A percentile compares a stretch with the other conserved stretches of the same genome.
These are phyloP conservation scores for Calocybe indica DNA, from an alignment of 768 basidiomycete genomes.

Conservation along the genomic window DNA sequence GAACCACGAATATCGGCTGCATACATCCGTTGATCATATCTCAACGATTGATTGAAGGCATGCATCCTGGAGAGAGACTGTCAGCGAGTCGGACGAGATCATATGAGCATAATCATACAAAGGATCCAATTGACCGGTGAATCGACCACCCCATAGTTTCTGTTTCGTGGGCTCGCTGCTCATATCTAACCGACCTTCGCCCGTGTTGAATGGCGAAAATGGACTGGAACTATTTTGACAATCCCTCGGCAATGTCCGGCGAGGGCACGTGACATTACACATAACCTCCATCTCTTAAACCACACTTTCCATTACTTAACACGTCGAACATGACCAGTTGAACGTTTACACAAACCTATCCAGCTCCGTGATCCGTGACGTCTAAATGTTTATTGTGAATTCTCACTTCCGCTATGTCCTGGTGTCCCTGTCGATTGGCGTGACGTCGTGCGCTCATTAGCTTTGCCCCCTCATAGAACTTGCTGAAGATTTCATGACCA, in stretches of 20 bases:
- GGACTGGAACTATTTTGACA: too few species aligned
- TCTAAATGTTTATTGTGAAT: too few species aligned
- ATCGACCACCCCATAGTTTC: constrained; percentile 86
- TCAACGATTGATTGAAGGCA: constrained; percentile 93
- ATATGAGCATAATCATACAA: constrained; percentile 39
- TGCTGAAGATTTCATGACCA: constrained; percentile 17
- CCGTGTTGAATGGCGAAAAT: too few species aligned
- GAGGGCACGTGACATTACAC: too few species aligned
- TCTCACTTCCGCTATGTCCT: too few species aligned
- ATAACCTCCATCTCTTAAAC: too few species aligned
- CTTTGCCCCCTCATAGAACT: neutral
- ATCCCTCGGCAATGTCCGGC: too few species aligned
- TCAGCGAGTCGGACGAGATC: neutral
- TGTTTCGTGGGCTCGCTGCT: constrained; percentile 42
- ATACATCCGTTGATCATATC: constrained; percentile 93
- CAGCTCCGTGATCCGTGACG: too few species aligned
- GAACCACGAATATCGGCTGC: constrained; percentile 89
- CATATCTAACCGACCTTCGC: constrained; percentile 16
- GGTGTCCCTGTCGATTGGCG: too few species aligned
- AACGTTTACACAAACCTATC: too few species aligned
- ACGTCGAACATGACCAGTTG: too few species aligned
- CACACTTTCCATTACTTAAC: too few species aligned
- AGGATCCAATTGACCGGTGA: constrained; percentile 86
- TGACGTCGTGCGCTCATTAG: neutral
- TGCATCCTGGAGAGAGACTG: constrained; percentile 67